Evolutionary conservation across 2,329 filamentous ascomycete genomes (phyloP).

Genomic region (Exophiala lecanii-corni): DNA sequence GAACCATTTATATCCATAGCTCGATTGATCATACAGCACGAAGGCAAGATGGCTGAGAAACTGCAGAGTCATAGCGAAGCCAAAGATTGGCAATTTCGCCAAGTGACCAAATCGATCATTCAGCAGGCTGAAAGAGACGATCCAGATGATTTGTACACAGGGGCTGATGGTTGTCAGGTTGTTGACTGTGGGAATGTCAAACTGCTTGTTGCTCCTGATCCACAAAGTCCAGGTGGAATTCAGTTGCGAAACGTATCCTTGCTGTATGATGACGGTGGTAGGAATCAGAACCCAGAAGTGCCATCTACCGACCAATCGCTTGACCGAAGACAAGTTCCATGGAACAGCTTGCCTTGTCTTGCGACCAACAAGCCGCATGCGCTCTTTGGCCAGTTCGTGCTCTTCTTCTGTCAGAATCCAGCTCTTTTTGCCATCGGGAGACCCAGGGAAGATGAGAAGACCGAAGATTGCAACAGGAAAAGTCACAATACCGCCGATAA

Average conservation of each 20-base stretch:
- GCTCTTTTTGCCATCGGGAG: conserved; percentile 1
- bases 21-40: conserved; percentile 5
- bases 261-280: too few species aligned
- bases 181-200: conserved; percentile 7
- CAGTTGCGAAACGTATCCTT: too few species aligned
- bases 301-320: conserved; percentile 7
- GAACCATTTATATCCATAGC: conserved; percentile 5
- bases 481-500: conserved; percentile 29
- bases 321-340: conserved; percentile 6
- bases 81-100: conserved; percentile 9
- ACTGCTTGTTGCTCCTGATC: background rate
- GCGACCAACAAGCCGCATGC: conserved; percentile 10
- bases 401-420: conserved; percentile 8
- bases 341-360: conserved; percentile 4
- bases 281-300: conserved; percentile 10
- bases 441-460: conserved; percentile 27
- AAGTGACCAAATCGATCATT: conserved; percentile 6
- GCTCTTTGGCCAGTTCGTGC: conserved; percentile 1
- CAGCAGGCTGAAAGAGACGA: conserved; percentile 6
- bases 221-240: conserved; percentile 5
- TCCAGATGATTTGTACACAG: conserved; percentile 5
- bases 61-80: conserved; percentile 4
- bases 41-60: conserved; percentile 2
- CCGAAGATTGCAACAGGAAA: conserved; percentile 27
- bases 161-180: conserved; percentile 7